Percentiles rank a stretch among this genome's conserved stretches.
These are phyloP conservation scores for Leucosporidium creatinivorum DNA, from an alignment of 768 basidiomycete genomes.

Conservation along the genomic window DNA sequence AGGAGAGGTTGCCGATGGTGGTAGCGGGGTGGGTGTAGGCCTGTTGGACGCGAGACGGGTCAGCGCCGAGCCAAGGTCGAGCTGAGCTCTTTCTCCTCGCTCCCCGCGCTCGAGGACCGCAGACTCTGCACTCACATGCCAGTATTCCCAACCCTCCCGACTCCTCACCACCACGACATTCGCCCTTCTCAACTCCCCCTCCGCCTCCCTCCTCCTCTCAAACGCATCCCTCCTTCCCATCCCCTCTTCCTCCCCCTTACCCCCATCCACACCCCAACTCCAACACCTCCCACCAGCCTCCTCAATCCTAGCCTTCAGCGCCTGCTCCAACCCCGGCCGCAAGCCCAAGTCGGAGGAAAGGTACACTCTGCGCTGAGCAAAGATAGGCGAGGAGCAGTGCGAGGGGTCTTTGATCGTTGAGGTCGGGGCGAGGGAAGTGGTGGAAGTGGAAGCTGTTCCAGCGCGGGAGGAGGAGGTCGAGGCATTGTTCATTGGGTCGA, in stretches of 20 bases:
- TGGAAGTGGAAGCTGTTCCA: neutral
- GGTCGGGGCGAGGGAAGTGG: neutral
- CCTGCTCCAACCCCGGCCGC: conserved; percentile 47
- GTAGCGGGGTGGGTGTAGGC: conserved; percentile 52
- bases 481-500: too few relatives aligned
- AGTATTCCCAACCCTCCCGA: conserved; percentile 62
- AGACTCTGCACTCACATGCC: conserved; percentile 61
- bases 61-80: too few relatives aligned
- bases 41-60: conserved; percentile 42
- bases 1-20: conserved; percentile 68
- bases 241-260: neutral
- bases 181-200: conserved; percentile 45
- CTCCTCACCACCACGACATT: conserved; percentile 69
- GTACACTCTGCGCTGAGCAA: conserved; percentile 56
- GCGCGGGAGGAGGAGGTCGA: too few relatives aligned
- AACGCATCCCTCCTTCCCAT: conserved; percentile 1
- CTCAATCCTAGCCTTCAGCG: conserved; percentile 55
- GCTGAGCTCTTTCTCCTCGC: too few relatives aligned
- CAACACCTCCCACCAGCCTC: conserved; percentile 52
- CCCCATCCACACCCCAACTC: conserved; percentile 18
- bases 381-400: conserved; percentile 43
- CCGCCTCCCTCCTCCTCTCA: conserved; percentile 18
- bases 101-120: too few relatives aligned
- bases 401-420: neutral
- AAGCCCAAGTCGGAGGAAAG: conserved; percentile 58